Percentiles rank a stretch among this genome's conserved stretches.
Conservation (phyloP, 2,329 filamentous ascomycete genomes). For the Aspergillus tanneri region DNA sequence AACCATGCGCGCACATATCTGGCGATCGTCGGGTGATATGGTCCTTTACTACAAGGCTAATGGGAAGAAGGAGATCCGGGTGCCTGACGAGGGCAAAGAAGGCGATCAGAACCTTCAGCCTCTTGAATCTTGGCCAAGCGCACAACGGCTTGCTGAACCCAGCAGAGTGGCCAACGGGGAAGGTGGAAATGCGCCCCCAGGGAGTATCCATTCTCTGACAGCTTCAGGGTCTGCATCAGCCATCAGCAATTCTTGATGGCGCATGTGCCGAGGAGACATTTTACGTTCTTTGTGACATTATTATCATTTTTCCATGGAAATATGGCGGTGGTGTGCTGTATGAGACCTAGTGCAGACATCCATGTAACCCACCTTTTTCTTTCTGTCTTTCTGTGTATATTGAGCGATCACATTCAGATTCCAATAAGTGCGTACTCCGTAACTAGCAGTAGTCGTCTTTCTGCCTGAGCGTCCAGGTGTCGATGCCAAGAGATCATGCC, state of each 20-base stretch:
- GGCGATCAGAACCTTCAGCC: constrained; percentile 18
- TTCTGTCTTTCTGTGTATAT: constrained; percentile 6
- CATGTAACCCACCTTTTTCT: constrained; percentile 1
- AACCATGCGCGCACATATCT: constrained; percentile 85
- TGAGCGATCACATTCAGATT: no score
- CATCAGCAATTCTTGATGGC: constrained; percentile 18
- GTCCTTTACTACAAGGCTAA: constrained; percentile 88
- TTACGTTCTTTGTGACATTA: constrained; percentile 9
- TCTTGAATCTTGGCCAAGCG: constrained; percentile 10
- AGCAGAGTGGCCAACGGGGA: constrained; percentile 23
- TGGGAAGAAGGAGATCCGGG: constrained; percentile 63
- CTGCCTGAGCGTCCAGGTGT: no score
- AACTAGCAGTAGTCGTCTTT: neutral
- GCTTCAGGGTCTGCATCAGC: constrained; percentile 31
- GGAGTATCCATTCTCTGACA: constrained; percentile 33
- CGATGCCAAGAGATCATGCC: constrained; percentile 1
- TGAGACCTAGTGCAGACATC: neutral
- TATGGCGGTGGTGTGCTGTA: constrained; percentile 2
- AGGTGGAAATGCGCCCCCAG: constrained; percentile 22
- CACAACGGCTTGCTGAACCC: constrained; percentile 5
- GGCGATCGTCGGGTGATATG: constrained; percentile 94
- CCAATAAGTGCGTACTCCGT: no score
- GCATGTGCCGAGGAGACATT: neutral
- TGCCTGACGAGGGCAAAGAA: constrained; percentile 21
- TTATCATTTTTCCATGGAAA: constrained; percentile 1